Conservation (phyloP, 1,139 yeast species). For the Suhomyces wounanorum region DNA sequence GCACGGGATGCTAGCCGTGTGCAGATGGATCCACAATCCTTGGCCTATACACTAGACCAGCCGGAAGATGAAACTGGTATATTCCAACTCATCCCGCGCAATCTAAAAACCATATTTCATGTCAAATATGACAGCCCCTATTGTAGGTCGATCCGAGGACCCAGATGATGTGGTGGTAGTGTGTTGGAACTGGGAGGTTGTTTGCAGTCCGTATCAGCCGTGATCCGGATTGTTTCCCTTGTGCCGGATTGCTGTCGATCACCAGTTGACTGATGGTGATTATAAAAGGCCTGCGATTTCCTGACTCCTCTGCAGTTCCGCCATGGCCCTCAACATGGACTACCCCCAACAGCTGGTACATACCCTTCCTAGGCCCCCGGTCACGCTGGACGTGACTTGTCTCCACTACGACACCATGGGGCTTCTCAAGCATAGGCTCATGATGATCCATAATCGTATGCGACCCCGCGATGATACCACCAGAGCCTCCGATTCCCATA, state of each 20-base stretch:
- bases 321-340: not conserved
- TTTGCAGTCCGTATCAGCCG: not conserved
- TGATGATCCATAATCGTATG: not conserved
- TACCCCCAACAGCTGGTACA: not conserved
- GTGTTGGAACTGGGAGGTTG: not conserved
- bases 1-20: not conserved
- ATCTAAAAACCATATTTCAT: not conserved
- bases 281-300: not conserved
- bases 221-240: not conserved
- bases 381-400: not conserved
- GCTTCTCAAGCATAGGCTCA: not conserved
- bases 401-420: not conserved
- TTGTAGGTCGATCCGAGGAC: not conserved
- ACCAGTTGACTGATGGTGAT: not conserved
- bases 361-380: not conserved
- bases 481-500: not conserved
- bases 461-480: not conserved
- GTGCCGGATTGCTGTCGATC: conserved; percentile 2
- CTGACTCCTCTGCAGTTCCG: not conserved
- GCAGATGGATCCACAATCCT: not conserved
- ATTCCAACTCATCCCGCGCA: not conserved
- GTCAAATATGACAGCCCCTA: conserved; percentile 3
- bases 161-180: not conserved
- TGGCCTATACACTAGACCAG: too few relatives aligned
- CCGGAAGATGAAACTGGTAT: not conserved